Evolutionary conservation across 306 rosid species (phyloP).

Genomic region (Ceratonia siliqua): DNA sequence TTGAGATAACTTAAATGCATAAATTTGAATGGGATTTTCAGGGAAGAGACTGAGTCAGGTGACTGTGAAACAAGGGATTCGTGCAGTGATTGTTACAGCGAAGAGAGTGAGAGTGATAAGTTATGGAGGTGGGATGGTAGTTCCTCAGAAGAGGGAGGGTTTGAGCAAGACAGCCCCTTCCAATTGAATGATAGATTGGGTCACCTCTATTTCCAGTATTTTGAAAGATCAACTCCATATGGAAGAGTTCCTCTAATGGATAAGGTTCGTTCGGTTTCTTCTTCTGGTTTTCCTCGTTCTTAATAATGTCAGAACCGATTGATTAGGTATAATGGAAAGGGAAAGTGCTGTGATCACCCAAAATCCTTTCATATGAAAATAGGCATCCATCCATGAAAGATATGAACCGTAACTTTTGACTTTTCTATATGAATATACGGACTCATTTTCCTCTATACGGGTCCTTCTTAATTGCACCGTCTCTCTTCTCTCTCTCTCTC

Average conservation of each 20-base stretch:
- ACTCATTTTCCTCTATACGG: slow-evolving; percentile 20
- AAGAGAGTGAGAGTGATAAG: slow-evolving; percentile 83
- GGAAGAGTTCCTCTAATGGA: slow-evolving; percentile 95
- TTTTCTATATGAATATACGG: slow-evolving; percentile 29
- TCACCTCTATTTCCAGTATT: slow-evolving; percentile 67
- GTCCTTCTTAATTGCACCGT: not conserved
- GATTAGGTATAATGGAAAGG: slow-evolving; percentile 24
- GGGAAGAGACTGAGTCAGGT: slow-evolving; percentile 78
- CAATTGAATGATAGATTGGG: slow-evolving; percentile 77
- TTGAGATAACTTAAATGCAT: not conserved
- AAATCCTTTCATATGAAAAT: slow-evolving; percentile 1
- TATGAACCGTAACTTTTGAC: slow-evolving; percentile 43
- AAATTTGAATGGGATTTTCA: slow-evolving; percentile 34
- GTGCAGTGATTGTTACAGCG: slow-evolving; percentile 75
- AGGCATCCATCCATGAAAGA: slow-evolving; percentile 37
- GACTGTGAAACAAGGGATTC: slow-evolving; percentile 82
- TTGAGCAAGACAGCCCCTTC: slow-evolving; percentile 59
- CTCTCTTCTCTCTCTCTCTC: slow-evolving; percentile 21
- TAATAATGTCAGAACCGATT: slow-evolving; percentile 12
- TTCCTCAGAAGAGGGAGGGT: slow-evolving; percentile 86
- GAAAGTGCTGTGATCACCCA: slow-evolving; percentile 8
- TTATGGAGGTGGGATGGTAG: slow-evolving; percentile 83
- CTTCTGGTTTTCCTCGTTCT: slow-evolving; percentile 9
- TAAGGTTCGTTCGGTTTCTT: slow-evolving; percentile 53
- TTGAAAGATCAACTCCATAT: slow-evolving; percentile 94